Conservation (phyloP, 495 filamentous ascomycete genomes). For the Penicillium paradoxum region DNA sequence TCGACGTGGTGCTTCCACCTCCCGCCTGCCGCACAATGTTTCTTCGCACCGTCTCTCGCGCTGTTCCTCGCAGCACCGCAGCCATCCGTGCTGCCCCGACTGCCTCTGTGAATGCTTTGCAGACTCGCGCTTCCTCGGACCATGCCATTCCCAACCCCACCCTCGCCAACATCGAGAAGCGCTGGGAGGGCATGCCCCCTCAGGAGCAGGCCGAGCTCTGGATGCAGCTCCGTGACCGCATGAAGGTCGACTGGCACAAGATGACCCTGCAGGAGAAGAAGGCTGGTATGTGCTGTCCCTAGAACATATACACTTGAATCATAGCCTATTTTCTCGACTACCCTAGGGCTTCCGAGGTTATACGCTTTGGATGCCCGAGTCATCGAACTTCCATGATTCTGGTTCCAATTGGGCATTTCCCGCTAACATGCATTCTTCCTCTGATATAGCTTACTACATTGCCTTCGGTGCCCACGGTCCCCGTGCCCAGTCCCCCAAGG, state of each 20-base stretch:
- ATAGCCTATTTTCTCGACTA: conserved; percentile 2
- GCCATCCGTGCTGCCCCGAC: conserved; percentile 39
- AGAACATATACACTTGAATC: background rate
- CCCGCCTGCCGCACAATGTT: conserved; percentile 45
- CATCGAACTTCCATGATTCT: background rate
- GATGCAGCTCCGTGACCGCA: conserved; percentile 95
- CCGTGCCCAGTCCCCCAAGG: conserved; percentile 72
- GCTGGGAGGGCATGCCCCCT: conserved; percentile 94
- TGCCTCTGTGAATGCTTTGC: conserved; percentile 43
- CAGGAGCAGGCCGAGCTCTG: conserved; percentile 98
- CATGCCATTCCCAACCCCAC: conserved; percentile 98
- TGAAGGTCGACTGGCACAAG: conserved; percentile 96
- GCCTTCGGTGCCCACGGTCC: conserved; percentile 95
- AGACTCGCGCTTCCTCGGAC: conserved; percentile 61
- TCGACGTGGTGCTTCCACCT: conserved; percentile 30
- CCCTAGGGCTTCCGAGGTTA: conserved; percentile 22
- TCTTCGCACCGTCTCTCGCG: conserved; percentile 42
- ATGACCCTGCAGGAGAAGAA: conserved; percentile 97
- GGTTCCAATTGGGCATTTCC: conserved; percentile 6
- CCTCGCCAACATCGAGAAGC: conserved; percentile 96
- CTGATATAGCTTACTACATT: conserved; percentile 85
- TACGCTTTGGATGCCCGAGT: background rate
- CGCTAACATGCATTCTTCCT: conserved; percentile 19
- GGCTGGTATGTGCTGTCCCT: conserved; percentile 70
- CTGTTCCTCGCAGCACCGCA: conserved; percentile 44